Percentiles rank a stretch among this genome's conserved stretches.
These are phyloP conservation scores for Fusarium irregulare DNA, from an alignment of 2,329 filamentous ascomycete species.

Conservation along the genomic window DNA sequence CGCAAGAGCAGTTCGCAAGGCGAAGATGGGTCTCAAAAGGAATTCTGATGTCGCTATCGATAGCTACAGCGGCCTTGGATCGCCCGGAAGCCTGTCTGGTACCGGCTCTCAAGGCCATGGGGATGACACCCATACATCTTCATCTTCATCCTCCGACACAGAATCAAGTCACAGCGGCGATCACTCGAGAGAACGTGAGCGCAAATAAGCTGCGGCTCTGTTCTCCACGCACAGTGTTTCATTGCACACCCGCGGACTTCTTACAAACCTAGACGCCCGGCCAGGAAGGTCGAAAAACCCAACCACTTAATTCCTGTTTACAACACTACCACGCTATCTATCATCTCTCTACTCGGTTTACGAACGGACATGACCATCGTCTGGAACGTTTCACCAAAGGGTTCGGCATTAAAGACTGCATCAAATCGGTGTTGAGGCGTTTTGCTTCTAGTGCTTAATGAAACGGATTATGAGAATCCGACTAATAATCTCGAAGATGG, in stretches of 20 bases:
- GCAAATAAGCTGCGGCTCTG: conserved; percentile 24
- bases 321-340: conserved; percentile 22
- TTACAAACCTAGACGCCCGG: not conserved
- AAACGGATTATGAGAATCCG: conserved; percentile 25
- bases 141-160: conserved; percentile 53
- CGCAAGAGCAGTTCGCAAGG: conserved; percentile 57
- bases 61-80: conserved; percentile 59
- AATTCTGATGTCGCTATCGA: conserved; percentile 58
- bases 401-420: conserved; percentile 49
- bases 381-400: conserved; percentile 37
- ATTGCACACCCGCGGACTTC: not conserved
- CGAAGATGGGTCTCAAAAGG: conserved; percentile 59
- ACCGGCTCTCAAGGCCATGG: conserved; percentile 51
- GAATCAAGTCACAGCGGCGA: conserved; percentile 52
- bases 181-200: conserved; percentile 41
- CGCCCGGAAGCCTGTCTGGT: conserved; percentile 56
- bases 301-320: conserved; percentile 14
- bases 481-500: conserved; percentile 39
- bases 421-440: conserved; percentile 49
- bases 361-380: conserved; percentile 39
- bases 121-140: conserved; percentile 50
- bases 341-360: conserved; percentile 34
- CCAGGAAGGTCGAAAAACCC: not conserved
- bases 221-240: not conserved
- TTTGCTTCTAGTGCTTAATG: conserved; percentile 40